phyloP scores from a whole-genome alignment of 306 rosid genomes.

The Cicer bijugum region DNA sequence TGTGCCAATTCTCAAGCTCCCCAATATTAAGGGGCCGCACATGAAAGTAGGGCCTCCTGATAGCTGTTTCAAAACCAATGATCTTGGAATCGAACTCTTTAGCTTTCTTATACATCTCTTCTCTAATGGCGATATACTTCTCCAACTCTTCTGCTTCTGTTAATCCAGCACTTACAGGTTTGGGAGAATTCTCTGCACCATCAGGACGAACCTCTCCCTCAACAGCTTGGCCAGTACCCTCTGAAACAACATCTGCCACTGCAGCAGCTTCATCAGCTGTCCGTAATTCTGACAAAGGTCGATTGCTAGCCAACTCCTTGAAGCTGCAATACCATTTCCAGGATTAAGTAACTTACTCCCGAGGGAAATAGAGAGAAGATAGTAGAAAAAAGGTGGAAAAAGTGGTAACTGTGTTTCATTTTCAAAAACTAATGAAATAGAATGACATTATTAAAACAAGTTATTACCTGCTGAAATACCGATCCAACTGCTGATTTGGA shows the following conservation, averaged over 20 bases:
- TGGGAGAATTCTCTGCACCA: slow-evolving; percentile 62
- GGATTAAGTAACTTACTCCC: slow-evolving; percentile 18
- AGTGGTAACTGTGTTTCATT: neutral
- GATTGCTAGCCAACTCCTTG: slow-evolving; percentile 87
- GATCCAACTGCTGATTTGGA: slow-evolving; percentile 96
- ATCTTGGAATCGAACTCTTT: slow-evolving; percentile 99
- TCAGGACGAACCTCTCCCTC: slow-evolving; percentile 74
- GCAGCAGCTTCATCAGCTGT: slow-evolving; percentile 77
- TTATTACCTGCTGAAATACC: slow-evolving; percentile 85
- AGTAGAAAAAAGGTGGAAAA: neutral
- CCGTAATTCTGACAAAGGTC: slow-evolving; percentile 80
- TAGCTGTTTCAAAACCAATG: slow-evolving; percentile 98
- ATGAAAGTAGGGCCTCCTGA: slow-evolving; percentile 98
- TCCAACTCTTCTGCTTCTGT: slow-evolving; percentile 99
- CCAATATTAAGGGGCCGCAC: slow-evolving; percentile 89
- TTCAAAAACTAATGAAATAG: neutral
- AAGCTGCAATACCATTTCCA: slow-evolving; percentile 67
- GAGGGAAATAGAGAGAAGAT: neutral
- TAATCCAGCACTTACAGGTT: slow-evolving; percentile 86
- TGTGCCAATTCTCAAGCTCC: slow-evolving; percentile 99
- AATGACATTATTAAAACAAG: neutral
- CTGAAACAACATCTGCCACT: slow-evolving; percentile 55
- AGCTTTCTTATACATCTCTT: slow-evolving; percentile 96
- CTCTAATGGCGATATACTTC: slow-evolving; percentile 94
- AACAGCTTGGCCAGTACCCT: slow-evolving; percentile 52